Conservation (phyloP, 176 grass and related monocot species). For the Chrysopogon serrulatus region DNA sequence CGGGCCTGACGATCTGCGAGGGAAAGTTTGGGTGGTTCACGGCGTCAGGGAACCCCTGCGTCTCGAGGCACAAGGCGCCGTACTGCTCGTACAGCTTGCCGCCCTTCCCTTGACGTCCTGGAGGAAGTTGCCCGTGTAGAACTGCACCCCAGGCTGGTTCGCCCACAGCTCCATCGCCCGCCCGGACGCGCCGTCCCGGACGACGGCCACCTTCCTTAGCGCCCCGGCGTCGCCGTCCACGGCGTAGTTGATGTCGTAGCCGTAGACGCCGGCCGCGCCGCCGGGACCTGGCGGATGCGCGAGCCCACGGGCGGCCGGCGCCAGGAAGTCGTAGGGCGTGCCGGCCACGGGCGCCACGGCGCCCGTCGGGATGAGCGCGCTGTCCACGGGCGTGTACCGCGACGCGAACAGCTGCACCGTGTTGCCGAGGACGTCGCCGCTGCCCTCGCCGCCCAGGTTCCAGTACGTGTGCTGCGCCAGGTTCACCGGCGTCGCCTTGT, state of each 20-base stretch:
- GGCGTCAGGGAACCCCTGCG: no score
- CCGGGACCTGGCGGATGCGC: slow-evolving; percentile 32
- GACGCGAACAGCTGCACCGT: slow-evolving; percentile 74
- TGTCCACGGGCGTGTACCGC: slow-evolving; percentile 57
- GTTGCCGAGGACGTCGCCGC: slow-evolving; percentile 63
- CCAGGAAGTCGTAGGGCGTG: slow-evolving; percentile 69
- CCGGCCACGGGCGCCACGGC: slow-evolving; percentile 42
- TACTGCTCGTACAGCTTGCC: no score
- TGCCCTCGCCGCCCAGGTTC: slow-evolving; percentile 63
- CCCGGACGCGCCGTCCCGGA: slow-evolving; percentile 49
- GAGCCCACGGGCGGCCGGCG: slow-evolving; percentile 38
- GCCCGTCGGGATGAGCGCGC: slow-evolving; percentile 64
- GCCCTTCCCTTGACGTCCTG: slow-evolving; percentile 42
- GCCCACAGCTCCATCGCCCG: slow-evolving; percentile 63
- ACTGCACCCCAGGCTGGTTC: slow-evolving; percentile 90
- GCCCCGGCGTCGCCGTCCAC: slow-evolving; percentile 11
- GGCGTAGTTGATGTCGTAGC: slow-evolving; percentile 81
- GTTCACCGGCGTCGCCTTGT: slow-evolving; percentile 89
- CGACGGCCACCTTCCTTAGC: slow-evolving; percentile 58
- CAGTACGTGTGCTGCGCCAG: slow-evolving; percentile 86
- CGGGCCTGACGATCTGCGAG: slow-evolving; percentile 52
- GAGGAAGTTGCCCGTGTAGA: slow-evolving; percentile 84
- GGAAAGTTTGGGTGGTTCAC: slow-evolving; percentile 46
- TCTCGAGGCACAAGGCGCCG: no score
- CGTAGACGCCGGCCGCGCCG: slow-evolving; percentile 24